Base-by-base conservation (phyloP, 2,329 filamentous ascomycete genomes). In the Zymoseptoria ardabiliae region DNA sequence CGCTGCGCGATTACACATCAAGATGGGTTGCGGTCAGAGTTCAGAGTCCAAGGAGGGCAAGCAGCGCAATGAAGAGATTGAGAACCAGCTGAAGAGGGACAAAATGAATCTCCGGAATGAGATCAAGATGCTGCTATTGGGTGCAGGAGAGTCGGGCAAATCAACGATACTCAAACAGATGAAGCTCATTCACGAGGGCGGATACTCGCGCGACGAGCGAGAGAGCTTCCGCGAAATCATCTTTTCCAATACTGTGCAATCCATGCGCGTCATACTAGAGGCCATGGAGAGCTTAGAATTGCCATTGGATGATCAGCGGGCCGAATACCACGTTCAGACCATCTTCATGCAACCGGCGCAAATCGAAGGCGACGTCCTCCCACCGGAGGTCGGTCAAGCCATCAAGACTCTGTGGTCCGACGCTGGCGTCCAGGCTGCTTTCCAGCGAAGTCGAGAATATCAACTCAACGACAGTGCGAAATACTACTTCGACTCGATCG, bases 31-130 rank as follows among this genome's bases (percentile, higher is more conserved):
- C 78, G 93, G 93, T 80, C 96, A 97, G 91, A 97, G 93, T 78
- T 96, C 94, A 75, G 94, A 97, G 82, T 94, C 97, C 81, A 97
- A 97, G 88, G 94, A 97, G 91, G 93, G 94, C 81, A 97, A 97
- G 90, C 90, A 91, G 82, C 88, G 94, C 71, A 97, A 99, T 77
- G 94, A 99, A 84, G 93, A 97, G 86, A 99, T 99, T 74, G 94
- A 99, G 81, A 97, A 97, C 77, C 93, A 97, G 82, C 82, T 97
- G 75, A 97, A 97, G 85, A 85, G 91, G 77, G 94, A 99, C 75
- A 95, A 96, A 80, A 90, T 97, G 90, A 89, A 96, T 83, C 92
- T 97, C 81, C 88, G 93, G 72, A 99, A 99, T 71, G 94, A 99
- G 80, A 99, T 99, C 82, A 99, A 99, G 85, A 97, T 99, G 94